These are phyloP conservation scores for Saururus chinensis DNA, from an alignment of 164 flowering plant species.

Conservation along the genomic window DNA sequence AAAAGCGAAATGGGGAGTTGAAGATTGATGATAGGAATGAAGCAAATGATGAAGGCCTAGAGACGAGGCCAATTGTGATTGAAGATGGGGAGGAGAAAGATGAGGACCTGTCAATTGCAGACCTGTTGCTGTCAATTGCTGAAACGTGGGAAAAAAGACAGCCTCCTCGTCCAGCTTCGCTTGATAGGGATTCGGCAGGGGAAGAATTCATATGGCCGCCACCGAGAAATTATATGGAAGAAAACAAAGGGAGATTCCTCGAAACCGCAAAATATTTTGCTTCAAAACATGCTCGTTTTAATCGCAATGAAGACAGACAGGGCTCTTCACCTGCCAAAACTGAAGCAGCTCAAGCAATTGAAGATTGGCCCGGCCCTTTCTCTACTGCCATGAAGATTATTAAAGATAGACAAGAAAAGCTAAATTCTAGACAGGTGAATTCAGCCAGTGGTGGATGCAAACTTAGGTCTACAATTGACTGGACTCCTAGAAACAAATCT, in stretches of 20 bases:
- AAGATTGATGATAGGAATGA: too few species aligned
- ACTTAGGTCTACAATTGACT: constrained; percentile 17
- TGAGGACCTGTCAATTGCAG: neutral
- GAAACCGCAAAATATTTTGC: constrained; percentile 37
- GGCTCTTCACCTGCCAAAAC: constrained; percentile 3
- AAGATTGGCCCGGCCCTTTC: constrained; percentile 97
- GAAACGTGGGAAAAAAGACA: constrained; percentile 21
- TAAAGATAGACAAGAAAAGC: constrained; percentile 33
- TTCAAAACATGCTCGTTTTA: constrained; percentile 40
- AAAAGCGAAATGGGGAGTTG: neutral
- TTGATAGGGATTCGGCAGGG: constrained; percentile 2
- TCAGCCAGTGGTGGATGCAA: constrained; percentile 3
- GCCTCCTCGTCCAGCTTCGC: constrained; percentile 23
- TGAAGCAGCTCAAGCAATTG: constrained; percentile 19
- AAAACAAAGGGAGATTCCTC: constrained; percentile 19
- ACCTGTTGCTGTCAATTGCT: neutral
- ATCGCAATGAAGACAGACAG: constrained; percentile 21
- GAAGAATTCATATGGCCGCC: neutral
- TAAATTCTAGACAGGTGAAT: constrained; percentile 6
- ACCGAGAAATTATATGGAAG: neutral
- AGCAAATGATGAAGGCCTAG: too few species aligned
- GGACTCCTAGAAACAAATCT: constrained; percentile 39
- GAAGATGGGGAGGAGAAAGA: neutral
- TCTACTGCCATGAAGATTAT: constrained; percentile 81
- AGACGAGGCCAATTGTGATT: too few species aligned